phyloP scores from a whole-genome alignment of 192 early-diverging fungal species.

The Coemansia sp. region DNA sequence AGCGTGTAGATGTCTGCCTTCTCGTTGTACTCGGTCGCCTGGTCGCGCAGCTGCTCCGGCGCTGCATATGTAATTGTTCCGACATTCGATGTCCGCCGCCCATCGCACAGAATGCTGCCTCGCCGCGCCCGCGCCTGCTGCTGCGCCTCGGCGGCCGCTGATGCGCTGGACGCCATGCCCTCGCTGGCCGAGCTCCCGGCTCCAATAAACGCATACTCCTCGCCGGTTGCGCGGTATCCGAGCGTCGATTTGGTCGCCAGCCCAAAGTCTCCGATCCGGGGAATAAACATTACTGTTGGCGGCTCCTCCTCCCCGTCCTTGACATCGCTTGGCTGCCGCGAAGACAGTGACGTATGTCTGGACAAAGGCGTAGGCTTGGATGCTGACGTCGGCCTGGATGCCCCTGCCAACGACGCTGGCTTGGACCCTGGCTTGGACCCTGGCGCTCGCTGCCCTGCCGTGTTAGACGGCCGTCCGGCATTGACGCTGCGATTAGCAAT shows the following conservation, averaged over 20 bases:
- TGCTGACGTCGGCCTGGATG: not conserved
- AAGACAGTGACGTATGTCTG: not conserved
- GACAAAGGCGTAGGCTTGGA: not conserved
- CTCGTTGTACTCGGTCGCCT: slow-evolving; percentile 58
- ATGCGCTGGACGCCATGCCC: not conserved
- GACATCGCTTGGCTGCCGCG: not conserved
- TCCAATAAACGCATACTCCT: slow-evolving; percentile 32
- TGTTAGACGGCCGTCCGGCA: not conserved
- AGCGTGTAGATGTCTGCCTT: slow-evolving; percentile 93
- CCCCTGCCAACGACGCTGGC: not conserved
- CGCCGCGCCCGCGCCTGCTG: not conserved
- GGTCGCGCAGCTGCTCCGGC: slow-evolving; percentile 48
- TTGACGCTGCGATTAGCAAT: slow-evolving; percentile 20
- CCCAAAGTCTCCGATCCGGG: slow-evolving; percentile 92
- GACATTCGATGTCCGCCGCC: slow-evolving; percentile 76
- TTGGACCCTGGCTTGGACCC: not conserved
- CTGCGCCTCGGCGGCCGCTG: slow-evolving; percentile 56
- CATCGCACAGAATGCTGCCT: slow-evolving; percentile 32
- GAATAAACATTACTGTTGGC: slow-evolving; percentile 43
- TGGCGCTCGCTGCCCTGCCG: not conserved
- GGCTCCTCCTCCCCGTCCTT: not conserved
- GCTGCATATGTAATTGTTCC: slow-evolving; percentile 93
- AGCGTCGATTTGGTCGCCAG: slow-evolving; percentile 67
- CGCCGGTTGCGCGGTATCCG: slow-evolving; percentile 30
- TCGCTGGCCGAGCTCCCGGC: not conserved